Evolutionary conservation across 163 green algal genomes (phyloP), one percentile per base, ranked within the genome.

Genomic region (Dunaliella salina): DNA sequence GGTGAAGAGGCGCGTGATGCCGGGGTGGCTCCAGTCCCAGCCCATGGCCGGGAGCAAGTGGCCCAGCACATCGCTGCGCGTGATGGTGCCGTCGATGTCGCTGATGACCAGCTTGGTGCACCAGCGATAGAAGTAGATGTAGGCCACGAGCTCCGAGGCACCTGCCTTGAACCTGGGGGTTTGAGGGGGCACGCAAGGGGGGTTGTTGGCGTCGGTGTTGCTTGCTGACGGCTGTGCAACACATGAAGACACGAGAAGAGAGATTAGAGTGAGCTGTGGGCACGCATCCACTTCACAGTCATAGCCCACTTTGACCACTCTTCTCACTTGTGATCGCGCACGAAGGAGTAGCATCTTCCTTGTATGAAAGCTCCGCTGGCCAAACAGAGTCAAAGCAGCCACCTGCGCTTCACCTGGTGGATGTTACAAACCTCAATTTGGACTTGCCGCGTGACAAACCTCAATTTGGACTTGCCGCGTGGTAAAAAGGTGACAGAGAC

Each of bases 51-150:
- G 94, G 89, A 98, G 92, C 87, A 98, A 82, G 87, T 98, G 96
- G 26, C 96, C 96, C 83, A 98, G 89, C 85, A 98, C 84, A 87
- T 96, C 95, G 13, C 85, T 93, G 80, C 88, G 82, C 59, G 96
- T 99, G 91, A 99, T 98, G 75, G 96, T 99, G 87, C 96, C 96
- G 86, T 99, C 96, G 0, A 99, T 93, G 88, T 99, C 96, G 26
- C 88, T 94, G 87, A 99, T 94, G 20, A 99, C 94, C 89, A 85
- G 83, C 63, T 81, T 81, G 32, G 67, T 81, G 67, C n/a, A 69
- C 83, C 83, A 85, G 59, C 30, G 67, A 33, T 81, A 81, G 33
- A 95, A 87, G 89, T 98, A 98, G 71, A 97, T 92, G 88, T 95
- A 97, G 0, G 93, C 95, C 1, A 87, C 87, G 29, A 94, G 88